Evolutionary conservation across 73 alveolate genomes (phyloP).

Genomic region (Tetrahymena borealis): DNA sequence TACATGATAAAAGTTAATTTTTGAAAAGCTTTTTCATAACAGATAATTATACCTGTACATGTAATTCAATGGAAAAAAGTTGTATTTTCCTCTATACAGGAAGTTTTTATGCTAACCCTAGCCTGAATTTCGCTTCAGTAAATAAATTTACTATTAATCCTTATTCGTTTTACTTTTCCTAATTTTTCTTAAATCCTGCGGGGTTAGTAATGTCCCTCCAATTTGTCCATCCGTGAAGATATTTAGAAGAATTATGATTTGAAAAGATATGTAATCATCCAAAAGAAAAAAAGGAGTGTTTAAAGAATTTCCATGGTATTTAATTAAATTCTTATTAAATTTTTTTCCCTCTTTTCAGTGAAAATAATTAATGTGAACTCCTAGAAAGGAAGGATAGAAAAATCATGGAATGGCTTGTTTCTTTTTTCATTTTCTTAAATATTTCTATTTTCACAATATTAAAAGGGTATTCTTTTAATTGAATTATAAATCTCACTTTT

Average conservation of each 20-base stretch:
- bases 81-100: neutral
- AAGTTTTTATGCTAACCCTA: neutral
- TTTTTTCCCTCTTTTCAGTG: neutral
- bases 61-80: neutral
- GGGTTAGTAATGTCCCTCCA: neutral
- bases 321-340: neutral
- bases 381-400: neutral
- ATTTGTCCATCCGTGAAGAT: neutral
- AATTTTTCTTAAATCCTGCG: neutral
- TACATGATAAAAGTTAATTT: neutral
- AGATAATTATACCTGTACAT: neutral
- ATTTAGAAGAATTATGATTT: neutral
- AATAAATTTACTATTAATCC: neutral
- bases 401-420: neutral
- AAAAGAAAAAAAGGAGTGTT: neutral
- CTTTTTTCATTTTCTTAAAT: neutral
- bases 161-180: neutral
- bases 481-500: too few species aligned
- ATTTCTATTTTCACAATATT: neutral
- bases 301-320: neutral
- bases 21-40: neutral
- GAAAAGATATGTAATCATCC: too few species aligned
- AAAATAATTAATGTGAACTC: neutral
- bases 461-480: too few species aligned
- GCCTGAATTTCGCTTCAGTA: neutral